Percentiles rank a stretch among this genome's conserved stretches.
Conservation (phyloP, 495 filamentous ascomycete genomes). For the Trichoderma asperelloides region DNA sequence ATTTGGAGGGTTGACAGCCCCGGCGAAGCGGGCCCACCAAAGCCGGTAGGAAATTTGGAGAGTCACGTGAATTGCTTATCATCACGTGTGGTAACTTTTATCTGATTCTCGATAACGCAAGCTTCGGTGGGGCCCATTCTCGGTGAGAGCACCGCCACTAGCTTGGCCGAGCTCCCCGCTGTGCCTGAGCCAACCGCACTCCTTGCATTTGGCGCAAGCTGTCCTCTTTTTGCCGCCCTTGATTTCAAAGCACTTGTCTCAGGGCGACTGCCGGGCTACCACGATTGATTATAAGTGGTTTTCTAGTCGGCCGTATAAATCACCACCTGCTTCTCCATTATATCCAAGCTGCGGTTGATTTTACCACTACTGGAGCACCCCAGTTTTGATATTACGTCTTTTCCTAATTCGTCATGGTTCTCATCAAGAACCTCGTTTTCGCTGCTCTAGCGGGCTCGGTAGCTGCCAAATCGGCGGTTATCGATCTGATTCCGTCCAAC, state of each 20-base stretch:
- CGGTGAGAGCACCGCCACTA: neutral
- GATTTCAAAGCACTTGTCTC: slow-evolving; percentile 20
- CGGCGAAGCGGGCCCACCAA: neutral
- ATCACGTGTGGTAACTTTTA: neutral
- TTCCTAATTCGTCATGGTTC: slow-evolving; percentile 28
- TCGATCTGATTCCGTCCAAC: slow-evolving; percentile 80
- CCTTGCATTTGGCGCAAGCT: slow-evolving; percentile 16
- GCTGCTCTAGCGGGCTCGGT: slow-evolving; percentile 35
- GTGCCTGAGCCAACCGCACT: neutral
- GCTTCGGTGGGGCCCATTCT: neutral
- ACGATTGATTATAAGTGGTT: neutral
- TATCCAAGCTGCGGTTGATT: neutral
- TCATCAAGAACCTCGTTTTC: slow-evolving; percentile 45
- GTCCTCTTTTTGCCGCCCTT: slow-evolving; percentile 15
- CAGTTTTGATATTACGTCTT: neutral
- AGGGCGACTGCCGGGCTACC: neutral
- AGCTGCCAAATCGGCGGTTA: slow-evolving; percentile 55
- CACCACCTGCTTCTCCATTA: neutral
- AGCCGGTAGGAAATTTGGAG: neutral
- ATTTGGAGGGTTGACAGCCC: slow-evolving; percentile 10
- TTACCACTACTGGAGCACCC: neutral
- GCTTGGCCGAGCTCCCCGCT: neutral
- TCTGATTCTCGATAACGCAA: neutral
- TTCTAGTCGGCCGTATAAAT: neutral
- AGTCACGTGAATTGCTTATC: neutral